Evolutionary conservation across 495 filamentous ascomycete species (phyloP).

Genomic region (Platismatia glauca): DNA sequence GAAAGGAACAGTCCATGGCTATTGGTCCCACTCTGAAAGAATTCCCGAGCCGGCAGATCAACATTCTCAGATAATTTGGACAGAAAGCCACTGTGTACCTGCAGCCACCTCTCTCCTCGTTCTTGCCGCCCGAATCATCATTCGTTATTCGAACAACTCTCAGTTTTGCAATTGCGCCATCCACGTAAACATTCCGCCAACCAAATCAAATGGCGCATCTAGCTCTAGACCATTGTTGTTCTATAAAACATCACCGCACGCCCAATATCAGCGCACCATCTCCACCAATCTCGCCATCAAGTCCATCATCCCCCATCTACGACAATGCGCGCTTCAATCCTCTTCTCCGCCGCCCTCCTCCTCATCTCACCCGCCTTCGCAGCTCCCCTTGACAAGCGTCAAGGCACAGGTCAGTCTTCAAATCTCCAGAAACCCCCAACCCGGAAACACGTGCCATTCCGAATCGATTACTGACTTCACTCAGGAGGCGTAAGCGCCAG

Average conservation of each 20-base stretch:
- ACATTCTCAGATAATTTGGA: neutral
- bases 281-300: neutral
- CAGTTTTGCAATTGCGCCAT: neutral
- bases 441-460: too few relatives aligned
- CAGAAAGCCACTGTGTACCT: neutral
- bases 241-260: neutral
- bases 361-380: neutral
- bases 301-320: neutral
- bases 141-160: neutral
- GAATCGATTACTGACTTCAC: neutral
- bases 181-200: constrained; percentile 3
- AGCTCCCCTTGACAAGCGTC: neutral
- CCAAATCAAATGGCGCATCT: neutral
- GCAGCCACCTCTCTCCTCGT: neutral
- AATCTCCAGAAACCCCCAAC: too few relatives aligned
- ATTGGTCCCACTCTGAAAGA: neutral
- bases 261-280: neutral
- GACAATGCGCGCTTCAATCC: neutral
- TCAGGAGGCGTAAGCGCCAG: neutral
- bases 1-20: neutral
- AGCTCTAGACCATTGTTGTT: neutral
- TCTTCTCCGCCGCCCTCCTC: neutral
- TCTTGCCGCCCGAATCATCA: neutral
- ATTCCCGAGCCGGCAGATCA: neutral
- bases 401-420: neutral